phyloP scores from a whole-genome alignment of 331 rosid genomes.

The Erythrophleum ivorense region DNA sequence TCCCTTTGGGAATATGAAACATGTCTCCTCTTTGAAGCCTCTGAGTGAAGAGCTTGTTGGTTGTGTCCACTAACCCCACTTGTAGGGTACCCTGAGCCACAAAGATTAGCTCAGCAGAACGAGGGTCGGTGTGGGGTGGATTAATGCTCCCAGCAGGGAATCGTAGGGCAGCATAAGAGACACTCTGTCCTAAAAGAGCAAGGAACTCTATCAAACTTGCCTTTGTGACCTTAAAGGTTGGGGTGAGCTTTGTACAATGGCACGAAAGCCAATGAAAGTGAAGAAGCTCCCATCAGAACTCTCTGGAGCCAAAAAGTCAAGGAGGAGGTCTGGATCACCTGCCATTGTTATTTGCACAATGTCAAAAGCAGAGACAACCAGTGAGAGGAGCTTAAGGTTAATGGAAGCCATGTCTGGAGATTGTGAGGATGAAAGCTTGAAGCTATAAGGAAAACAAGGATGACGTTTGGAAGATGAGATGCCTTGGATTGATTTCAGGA shows the following conservation, averaged over 20 bases:
- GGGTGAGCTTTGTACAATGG: neutral
- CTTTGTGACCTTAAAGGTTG: constrained; percentile 43
- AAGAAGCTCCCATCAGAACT: constrained; percentile 47
- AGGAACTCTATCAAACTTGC: constrained; percentile 55
- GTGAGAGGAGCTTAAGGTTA: constrained; percentile 27
- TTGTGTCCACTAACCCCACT: constrained; percentile 53
- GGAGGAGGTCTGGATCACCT: constrained; percentile 44
- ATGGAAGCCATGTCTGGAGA: constrained; percentile 30
- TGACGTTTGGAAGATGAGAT: neutral
- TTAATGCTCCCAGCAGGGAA: constrained; percentile 39
- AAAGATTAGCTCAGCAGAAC: constrained; percentile 42
- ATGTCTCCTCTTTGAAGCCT: constrained; percentile 39
- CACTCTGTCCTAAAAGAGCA: constrained; percentile 64
- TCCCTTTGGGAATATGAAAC: constrained; percentile 52
- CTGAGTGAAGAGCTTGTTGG: constrained; percentile 45
- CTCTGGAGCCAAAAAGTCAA: constrained; percentile 40
- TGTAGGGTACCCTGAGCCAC: constrained; percentile 39
- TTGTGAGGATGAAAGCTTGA: neutral
- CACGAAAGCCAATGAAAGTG: constrained; percentile 56
- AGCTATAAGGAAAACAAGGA: neutral
- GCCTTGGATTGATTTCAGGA: neutral
- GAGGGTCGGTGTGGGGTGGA: constrained; percentile 52
- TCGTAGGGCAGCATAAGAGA: constrained; percentile 53
- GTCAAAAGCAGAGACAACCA: constrained; percentile 18
- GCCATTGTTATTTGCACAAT: constrained; percentile 33